Evolutionary conservation across 768 basidiomycete species (phyloP), one percentile per base, ranked within the genome.

Genomic region (Epithele typhae): DNA sequence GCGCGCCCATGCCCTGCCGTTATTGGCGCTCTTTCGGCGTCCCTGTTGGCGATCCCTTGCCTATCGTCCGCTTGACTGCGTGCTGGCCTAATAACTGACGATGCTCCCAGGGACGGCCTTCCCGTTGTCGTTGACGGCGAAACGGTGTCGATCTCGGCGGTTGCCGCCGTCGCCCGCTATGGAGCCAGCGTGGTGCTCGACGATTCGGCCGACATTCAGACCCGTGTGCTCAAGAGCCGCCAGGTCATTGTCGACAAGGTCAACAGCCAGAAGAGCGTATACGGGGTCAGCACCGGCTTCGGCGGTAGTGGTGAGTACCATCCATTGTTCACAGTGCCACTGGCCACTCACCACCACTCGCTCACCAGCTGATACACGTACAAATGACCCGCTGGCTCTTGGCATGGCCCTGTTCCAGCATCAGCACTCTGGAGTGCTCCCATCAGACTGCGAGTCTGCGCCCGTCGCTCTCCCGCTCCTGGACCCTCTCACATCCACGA

Each of bases 241-340:
- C 65, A 73, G 38, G 75, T 82, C 48, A 79, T 92, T 36, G 68
- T 75, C 18, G 72, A 74, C 56, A 90, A 90, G 64, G 74, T 92
- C 32, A 74, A 76, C 18, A 69, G 73, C 3, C 80, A 82, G 9
- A 74, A 78, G 42, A 87, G 84, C 53, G 75, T 93, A 17, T 93
- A 93, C 55, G 91, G 91, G 19, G 84, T 92, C 34, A 85, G 85
- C 39, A 87, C 87, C 4, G 91, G 91, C 37, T 93, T 89, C 57
- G 91, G 90, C 33, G 90, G 89, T n/a, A 86, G 83, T 56, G 83
- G 84, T 70, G 48, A 36, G 64, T 17, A 37, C 32, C 32, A 33
- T 43, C 27, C 14, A 32, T 7, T 48, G 12, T 36, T 33, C 12
- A 10, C 8, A 7, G 37, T 30, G 17, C 22, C 35, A 71, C 19